These are phyloP conservation scores for Saccharomyces pastorianus DNA, from an alignment of 1,139 yeast species.

Conservation along the genomic window DNA sequence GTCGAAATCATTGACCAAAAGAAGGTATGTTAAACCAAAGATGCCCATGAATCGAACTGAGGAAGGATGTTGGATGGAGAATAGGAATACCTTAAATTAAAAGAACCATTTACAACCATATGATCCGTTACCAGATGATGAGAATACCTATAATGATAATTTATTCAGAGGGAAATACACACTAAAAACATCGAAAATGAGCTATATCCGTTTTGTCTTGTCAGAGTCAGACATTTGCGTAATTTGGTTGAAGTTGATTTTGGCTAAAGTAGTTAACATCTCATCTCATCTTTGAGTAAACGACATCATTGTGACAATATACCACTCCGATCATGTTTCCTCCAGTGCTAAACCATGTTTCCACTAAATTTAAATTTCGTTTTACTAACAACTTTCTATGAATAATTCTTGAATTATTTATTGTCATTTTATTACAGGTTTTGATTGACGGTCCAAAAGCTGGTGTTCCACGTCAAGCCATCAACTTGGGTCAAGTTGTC, in stretches of 20 bases:
- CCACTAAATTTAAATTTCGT: neutral
- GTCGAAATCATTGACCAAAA: no score
- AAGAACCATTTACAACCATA: neutral
- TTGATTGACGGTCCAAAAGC: slow-evolving; percentile 93
- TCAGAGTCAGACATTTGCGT: neutral
- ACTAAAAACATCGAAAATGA: neutral
- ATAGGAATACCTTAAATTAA: neutral
- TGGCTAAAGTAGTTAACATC: neutral
- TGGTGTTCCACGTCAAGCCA: slow-evolving; percentile 84
- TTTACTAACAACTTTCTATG: neutral
- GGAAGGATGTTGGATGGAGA: neutral
- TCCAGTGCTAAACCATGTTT: neutral
- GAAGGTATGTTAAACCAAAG: no score
- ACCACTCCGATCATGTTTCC: neutral
- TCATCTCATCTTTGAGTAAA: neutral
- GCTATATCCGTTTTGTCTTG: neutral
- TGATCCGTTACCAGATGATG: neutral
- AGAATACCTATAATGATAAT: neutral
- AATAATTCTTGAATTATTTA: neutral
- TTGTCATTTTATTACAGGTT: slow-evolving; percentile 39
- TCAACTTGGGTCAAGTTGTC: slow-evolving; percentile 77
- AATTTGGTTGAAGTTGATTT: neutral
- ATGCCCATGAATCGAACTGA: neutral
- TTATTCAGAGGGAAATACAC: neutral
- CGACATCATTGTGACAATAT: neutral